Evolutionary conservation across 2,329 filamentous ascomycete species (phyloP).

Genomic region (Cordyceps tenuipes): DNA sequence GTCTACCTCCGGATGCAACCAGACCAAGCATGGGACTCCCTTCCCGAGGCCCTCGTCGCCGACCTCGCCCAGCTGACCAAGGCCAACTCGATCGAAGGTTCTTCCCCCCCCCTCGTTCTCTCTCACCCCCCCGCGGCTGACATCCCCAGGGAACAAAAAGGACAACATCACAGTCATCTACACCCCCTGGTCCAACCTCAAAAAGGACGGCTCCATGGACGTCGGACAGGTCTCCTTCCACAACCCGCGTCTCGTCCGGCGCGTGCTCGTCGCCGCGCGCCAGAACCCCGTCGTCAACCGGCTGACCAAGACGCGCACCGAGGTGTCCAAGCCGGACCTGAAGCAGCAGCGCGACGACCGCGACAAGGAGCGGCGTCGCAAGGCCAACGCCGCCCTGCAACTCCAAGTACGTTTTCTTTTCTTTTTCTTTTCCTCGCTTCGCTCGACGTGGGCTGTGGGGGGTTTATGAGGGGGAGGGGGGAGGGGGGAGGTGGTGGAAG

Average conservation of each 20-base stretch:
- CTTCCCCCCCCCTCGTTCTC: no score
- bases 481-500: no score
- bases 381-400: conserved; percentile 55
- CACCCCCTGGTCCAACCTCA: conserved; percentile 93
- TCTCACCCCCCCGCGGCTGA: no score
- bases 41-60: conserved; percentile 63
- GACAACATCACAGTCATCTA: conserved; percentile 96
- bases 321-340: conserved; percentile 72
- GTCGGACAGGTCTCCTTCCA: conserved; percentile 93
- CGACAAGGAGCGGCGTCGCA: conserved; percentile 60
- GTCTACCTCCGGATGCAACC: conserved; percentile 83
- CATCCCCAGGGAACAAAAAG: conserved; percentile 77
- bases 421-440: background rate
- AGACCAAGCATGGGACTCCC: conserved; percentile 73
- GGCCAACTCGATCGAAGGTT: conserved; percentile 93
- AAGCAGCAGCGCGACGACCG: conserved; percentile 72
- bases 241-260: conserved; percentile 62
- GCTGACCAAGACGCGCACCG: conserved; percentile 92
- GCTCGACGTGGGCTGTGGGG: conserved; percentile 15
- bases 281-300: conserved; percentile 92
- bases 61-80: conserved; percentile 98
- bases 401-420: conserved; percentile 42
- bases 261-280: conserved; percentile 67
- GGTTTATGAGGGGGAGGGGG: background rate
- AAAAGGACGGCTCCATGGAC: conserved; percentile 94